phyloP scores from a whole-genome alignment of 192 early-diverging fungal genomes.

The Coemansia sp. region DNA sequence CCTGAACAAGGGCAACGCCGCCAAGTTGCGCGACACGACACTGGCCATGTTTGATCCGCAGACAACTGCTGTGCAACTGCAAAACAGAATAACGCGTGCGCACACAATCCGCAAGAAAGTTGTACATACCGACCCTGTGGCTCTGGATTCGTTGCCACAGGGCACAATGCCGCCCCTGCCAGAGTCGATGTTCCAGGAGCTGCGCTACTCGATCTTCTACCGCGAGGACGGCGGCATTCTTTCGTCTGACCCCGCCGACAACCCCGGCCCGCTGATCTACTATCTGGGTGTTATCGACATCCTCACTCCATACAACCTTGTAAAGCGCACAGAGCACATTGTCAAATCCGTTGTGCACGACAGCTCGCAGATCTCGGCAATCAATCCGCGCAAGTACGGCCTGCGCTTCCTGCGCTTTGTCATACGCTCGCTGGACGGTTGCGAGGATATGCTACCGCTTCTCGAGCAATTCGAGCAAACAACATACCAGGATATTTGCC shows the following conservation, averaged over 20 bases:
- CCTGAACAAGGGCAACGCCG: conserved; percentile 75
- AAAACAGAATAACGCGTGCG: conserved; percentile 49
- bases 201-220: conserved; percentile 80
- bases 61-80: conserved; percentile 46
- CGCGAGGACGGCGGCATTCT: conserved; percentile 86
- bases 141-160: conserved; percentile 47
- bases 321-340: conserved; percentile 86
- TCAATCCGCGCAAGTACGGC: conserved; percentile 86
- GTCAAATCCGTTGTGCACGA: conserved; percentile 85
- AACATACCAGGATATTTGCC: conserved; percentile 48
- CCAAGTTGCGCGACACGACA: conserved; percentile 89
- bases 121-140: conserved; percentile 50
- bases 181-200: conserved; percentile 56
- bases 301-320: conserved; percentile 86
- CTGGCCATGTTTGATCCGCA: conserved; percentile 79
- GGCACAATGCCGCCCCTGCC: conserved; percentile 46
- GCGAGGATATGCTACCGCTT: conserved; percentile 54
- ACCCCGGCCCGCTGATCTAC: conserved; percentile 74
- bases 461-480: conserved; percentile 52
- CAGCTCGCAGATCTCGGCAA: conserved; percentile 73
- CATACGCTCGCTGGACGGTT: conserved; percentile 61
- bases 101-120: conserved; percentile 57
- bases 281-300: conserved; percentile 99
- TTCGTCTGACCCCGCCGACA: conserved; percentile 71
- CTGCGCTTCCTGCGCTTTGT: conserved; percentile 89